Conservation (phyloP, 148 eudicot genomes). For the Camellia granthamiana region DNA sequence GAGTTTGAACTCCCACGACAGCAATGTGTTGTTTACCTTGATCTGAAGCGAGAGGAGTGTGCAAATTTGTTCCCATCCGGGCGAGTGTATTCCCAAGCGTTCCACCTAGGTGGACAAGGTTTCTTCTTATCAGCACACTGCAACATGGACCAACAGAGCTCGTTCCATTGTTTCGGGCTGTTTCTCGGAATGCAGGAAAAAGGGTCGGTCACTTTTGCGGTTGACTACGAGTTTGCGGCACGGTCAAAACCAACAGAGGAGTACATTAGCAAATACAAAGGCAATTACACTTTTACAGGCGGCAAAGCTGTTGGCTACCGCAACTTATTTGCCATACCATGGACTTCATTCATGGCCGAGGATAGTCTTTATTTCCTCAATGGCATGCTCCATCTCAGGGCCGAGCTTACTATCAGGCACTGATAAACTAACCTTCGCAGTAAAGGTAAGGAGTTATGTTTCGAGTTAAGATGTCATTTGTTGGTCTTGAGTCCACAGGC, state of each 20-base stretch:
- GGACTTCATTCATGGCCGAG: constrained; percentile 88
- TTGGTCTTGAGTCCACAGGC: background rate
- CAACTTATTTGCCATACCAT: constrained; percentile 76
- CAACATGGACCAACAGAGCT: constrained; percentile 91
- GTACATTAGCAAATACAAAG: constrained; percentile 76
- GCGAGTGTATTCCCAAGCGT: constrained; percentile 83
- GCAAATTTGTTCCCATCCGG: constrained; percentile 76
- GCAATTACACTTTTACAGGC: constrained; percentile 82
- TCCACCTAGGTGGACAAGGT: constrained; percentile 91
- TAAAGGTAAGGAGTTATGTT: constrained; percentile 2
- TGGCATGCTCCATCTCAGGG: constrained; percentile 69
- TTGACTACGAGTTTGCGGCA: constrained; percentile 87
- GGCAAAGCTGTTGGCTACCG: constrained; percentile 94
- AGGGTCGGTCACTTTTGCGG: constrained; percentile 79
- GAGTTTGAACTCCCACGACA: constrained; percentile 84
- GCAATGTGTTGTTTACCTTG: constrained; percentile 86
- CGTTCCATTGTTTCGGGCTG: constrained; percentile 81
- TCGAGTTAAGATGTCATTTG: background rate
- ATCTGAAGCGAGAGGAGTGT: constrained; percentile 77
- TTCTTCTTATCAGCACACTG: constrained; percentile 89
- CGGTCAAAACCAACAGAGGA: constrained; percentile 79
- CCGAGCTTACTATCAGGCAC: constrained; percentile 80
- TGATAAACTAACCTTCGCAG: constrained; percentile 21
- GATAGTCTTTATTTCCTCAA: constrained; percentile 83
- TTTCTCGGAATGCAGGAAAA: constrained; percentile 95